Evolutionary conservation across 192 early-diverging fungal genomes (phyloP).

Genomic region (Linnemannia zychae): DNA sequence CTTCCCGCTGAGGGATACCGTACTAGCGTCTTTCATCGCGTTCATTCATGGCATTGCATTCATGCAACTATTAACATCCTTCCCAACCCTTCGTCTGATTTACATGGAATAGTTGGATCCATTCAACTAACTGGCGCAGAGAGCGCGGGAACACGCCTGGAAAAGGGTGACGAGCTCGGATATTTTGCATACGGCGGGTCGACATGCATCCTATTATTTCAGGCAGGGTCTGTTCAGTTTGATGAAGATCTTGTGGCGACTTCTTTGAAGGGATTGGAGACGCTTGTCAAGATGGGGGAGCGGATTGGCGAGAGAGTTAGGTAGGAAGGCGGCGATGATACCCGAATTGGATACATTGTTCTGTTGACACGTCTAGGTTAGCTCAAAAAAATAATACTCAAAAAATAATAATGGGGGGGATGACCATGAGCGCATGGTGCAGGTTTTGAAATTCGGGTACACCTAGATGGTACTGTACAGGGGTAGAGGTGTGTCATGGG

Average conservation of each 20-base stretch:
- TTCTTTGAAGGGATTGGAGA: conserved; percentile 70
- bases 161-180: conserved; percentile 82
- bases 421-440: neutral
- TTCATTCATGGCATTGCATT: neutral
- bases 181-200: conserved; percentile 87
- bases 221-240: conserved; percentile 69
- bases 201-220: conserved; percentile 76
- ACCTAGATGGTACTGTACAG: neutral
- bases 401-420: neutral
- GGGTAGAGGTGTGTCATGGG: neutral
- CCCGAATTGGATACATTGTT: neutral
- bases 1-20: neutral
- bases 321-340: neutral
- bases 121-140: conserved; percentile 69
- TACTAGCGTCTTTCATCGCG: neutral
- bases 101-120: conserved; percentile 71
- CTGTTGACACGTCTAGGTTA: neutral
- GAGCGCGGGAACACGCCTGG: conserved; percentile 55
- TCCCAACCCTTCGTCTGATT: neutral
- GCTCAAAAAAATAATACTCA: neutral
- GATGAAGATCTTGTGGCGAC: conserved; percentile 74
- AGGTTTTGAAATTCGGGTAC: neutral
- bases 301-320: conserved; percentile 39
- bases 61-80: too few species aligned
- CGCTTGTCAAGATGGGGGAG: conserved; percentile 63